These are phyloP conservation scores for Nitzschia sp. DNA, from an alignment of 108 stramenopile species.

Conservation along the genomic window DNA sequence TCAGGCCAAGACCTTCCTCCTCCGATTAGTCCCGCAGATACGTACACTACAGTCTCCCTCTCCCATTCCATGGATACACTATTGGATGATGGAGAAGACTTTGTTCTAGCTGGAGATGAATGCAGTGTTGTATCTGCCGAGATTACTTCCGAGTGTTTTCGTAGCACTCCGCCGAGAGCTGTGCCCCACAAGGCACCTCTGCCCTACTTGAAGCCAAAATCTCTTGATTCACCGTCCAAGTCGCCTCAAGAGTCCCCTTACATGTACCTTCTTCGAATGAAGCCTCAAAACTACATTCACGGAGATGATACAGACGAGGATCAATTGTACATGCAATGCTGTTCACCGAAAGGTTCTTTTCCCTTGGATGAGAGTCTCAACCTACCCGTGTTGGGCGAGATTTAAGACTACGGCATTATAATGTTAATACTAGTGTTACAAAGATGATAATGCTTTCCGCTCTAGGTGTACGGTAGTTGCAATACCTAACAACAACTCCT, in stretches of 20 bases:
- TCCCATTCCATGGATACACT: constrained; percentile 17
- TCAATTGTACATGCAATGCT: constrained; percentile 3
- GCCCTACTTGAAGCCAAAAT: not conserved
- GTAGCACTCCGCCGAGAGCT: constrained; percentile 1
- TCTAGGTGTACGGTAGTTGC: too few species aligned
- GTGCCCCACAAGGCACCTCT: not conserved
- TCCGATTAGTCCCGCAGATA: constrained; percentile 13
- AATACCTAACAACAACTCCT: too few species aligned
- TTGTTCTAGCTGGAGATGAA: constrained; percentile 3
- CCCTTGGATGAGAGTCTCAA: too few species aligned
- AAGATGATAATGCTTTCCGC: too few species aligned
- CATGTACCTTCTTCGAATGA: constrained; percentile 19
- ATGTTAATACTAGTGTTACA: too few species aligned
- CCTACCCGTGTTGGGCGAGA: too few species aligned
- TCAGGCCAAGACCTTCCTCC: not conserved
- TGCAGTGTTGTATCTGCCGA: not conserved
- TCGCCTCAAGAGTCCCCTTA: not conserved
- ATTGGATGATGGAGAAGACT: constrained; percentile 1
- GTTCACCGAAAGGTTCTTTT: not conserved
- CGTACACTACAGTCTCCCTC: constrained; percentile 19
- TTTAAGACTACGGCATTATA: too few species aligned
- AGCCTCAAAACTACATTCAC: constrained; percentile 26
- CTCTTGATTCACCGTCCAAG: not conserved
- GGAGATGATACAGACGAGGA: constrained; percentile 16
- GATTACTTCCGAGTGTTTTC: constrained; percentile 3